These are phyloP conservation scores for Xylaria sp. DNA, from an alignment of 2,329 filamentous ascomycete genomes.

Conservation along the genomic window DNA sequence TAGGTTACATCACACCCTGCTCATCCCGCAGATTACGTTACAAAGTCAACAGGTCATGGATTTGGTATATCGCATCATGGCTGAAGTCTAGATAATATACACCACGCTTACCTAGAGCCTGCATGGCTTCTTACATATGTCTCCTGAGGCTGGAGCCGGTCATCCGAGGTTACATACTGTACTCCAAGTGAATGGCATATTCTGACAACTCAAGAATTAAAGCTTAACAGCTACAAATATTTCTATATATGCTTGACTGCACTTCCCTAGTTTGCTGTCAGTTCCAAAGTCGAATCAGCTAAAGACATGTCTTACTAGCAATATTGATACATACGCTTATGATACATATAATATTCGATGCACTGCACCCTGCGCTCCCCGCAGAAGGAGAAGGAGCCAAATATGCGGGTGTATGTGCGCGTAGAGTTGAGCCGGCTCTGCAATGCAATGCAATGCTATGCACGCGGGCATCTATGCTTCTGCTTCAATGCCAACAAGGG, in stretches of 20 bases:
- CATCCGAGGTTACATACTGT: too few species aligned
- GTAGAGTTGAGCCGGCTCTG: not conserved
- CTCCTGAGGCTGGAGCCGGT: too few species aligned
- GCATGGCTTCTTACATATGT: not conserved
- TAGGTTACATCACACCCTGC: not conserved
- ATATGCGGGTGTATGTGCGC: not conserved
- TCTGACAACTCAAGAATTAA: not conserved
- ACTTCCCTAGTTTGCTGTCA: not conserved
- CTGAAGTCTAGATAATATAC: not conserved
- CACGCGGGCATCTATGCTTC: slow-evolving; percentile 10
- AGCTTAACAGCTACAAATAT: not conserved
- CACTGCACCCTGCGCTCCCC: not conserved
- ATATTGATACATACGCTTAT: slow-evolving; percentile 19
- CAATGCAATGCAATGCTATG: slow-evolving; percentile 22
- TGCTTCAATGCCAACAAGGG: slow-evolving; percentile 17
- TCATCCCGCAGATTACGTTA: not conserved
- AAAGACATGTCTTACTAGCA: not conserved
- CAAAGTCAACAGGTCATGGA: not conserved
- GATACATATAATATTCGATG: not conserved
- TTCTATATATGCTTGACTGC: not conserved
- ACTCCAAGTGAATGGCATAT: not conserved
- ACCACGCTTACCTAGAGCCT: not conserved
- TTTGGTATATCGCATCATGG: slow-evolving; percentile 3
- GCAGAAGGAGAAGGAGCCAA: not conserved
- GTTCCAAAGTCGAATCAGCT: not conserved